Percentiles rank a stretch among this genome's conserved stretches.
phyloP scores from a whole-genome alignment of 331 rosid genomes.

The Quercus tomentella region DNA sequence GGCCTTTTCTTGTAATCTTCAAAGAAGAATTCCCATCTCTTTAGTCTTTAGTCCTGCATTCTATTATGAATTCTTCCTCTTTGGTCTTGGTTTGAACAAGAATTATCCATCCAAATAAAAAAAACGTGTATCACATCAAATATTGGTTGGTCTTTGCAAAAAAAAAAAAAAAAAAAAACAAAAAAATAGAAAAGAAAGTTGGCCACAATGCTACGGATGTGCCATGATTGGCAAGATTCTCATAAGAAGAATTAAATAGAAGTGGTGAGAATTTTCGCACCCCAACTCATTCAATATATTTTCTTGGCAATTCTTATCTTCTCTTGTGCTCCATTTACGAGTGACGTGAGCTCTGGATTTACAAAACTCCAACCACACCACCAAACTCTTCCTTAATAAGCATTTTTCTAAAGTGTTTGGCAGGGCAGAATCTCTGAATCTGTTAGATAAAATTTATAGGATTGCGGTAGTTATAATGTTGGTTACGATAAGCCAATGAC shows the following conservation, averaged over 20 bases:
- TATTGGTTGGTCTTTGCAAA: too few species aligned
- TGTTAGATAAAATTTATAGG: background rate
- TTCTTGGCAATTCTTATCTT: background rate
- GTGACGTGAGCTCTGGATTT: background rate
- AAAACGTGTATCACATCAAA: too few species aligned
- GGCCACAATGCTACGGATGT: background rate
- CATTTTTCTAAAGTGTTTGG: background rate
- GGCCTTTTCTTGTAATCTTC: too few species aligned
- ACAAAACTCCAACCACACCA: background rate
- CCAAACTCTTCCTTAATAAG: background rate
- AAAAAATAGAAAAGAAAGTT: too few species aligned
- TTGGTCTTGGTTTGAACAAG: too few species aligned
- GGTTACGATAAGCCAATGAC: too few species aligned
- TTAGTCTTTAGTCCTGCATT: too few species aligned
- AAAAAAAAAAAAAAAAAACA: too few species aligned
- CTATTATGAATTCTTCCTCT: too few species aligned
- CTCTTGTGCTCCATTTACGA: background rate
- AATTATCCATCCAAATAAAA: too few species aligned
- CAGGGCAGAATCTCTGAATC: background rate
- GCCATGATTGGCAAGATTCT: background rate
- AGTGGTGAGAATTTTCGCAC: background rate
- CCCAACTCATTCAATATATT: background rate
- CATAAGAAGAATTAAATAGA: background rate
- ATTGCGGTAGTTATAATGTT: background rate
- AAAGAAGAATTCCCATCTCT: too few species aligned